Percentiles rank a stretch among this genome's conserved stretches.
Conservation (phyloP, 1,139 yeast genomes). For the Blastobotrys indianensis region DNA sequence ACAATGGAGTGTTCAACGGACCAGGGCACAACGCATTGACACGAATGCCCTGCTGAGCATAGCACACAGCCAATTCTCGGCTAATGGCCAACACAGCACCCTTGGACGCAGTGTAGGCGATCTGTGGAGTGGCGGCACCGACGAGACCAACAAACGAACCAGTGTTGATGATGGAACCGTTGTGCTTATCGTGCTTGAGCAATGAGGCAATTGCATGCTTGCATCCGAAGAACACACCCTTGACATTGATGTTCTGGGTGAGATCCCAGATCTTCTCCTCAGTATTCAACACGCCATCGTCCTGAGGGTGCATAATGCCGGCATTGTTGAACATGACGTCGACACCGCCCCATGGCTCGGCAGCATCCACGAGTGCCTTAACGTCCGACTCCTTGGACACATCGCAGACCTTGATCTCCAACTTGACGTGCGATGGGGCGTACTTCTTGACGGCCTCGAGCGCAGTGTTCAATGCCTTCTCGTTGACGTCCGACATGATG, state of each 20-base stretch:
- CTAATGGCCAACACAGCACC: constrained; percentile 41
- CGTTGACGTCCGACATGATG: constrained; percentile 55
- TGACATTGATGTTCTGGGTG: constrained; percentile 48
- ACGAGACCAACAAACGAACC: constrained; percentile 58
- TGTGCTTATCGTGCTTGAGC: constrained; percentile 41
- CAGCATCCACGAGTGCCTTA: constrained; percentile 32
- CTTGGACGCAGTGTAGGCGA: constrained; percentile 39
- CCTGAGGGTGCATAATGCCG: constrained; percentile 70
- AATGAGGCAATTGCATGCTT: constrained; percentile 47
- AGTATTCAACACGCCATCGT: constrained; percentile 41
- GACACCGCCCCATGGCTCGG: constrained; percentile 47
- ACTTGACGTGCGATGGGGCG: constrained; percentile 22
- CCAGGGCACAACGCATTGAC: constrained; percentile 68
- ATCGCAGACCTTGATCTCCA: constrained; percentile 29
- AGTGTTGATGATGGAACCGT: constrained; percentile 55
- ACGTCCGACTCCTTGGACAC: constrained; percentile 35
- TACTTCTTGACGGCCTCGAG: constrained; percentile 25
- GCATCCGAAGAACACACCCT: constrained; percentile 56
- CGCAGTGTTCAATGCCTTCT: constrained; percentile 30
- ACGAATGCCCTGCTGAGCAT: constrained; percentile 61
- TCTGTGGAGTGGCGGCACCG: constrained; percentile 36
- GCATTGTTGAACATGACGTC: constrained; percentile 66
- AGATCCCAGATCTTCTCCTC: constrained; percentile 44
- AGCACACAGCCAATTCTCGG: constrained; percentile 61
- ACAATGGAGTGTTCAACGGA: constrained; percentile 53